phyloP scores from a whole-genome alignment of 306 rosid species.

The Acacia confusa region DNA sequence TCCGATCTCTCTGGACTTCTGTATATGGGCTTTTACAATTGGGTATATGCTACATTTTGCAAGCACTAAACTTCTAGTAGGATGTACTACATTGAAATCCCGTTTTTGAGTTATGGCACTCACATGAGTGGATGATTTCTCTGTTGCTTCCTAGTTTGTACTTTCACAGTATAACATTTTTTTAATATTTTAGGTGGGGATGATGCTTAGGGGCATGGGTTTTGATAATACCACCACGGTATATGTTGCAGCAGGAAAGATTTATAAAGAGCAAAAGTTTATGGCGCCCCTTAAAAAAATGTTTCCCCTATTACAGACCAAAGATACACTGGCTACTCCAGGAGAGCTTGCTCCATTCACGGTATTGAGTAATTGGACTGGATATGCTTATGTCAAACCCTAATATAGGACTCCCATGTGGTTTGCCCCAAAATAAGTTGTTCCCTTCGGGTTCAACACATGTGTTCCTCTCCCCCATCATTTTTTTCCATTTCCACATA shows the following conservation, averaged over 20 bases:
- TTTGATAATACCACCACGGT: constrained; percentile 84
- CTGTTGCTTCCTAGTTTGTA: constrained; percentile 12
- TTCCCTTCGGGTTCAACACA: neutral
- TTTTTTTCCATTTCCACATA: neutral
- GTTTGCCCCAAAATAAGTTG: neutral
- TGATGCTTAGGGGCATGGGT: constrained; percentile 99
- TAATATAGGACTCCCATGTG: neutral
- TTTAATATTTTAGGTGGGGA: constrained; percentile 69
- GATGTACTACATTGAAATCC: neutral
- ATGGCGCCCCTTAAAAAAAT: constrained; percentile 95
- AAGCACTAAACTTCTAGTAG: neutral
- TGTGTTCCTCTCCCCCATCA: neutral
- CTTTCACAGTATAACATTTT: constrained; percentile 12
- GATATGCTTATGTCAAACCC: constrained; percentile 12
- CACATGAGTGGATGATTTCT: neutral
- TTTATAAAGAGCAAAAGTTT: constrained; percentile 78
- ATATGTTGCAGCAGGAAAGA: constrained; percentile 89
- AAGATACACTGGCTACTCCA: constrained; percentile 69
- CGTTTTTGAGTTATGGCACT: neutral
- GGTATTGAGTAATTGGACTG: constrained; percentile 50
- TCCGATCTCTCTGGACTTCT: neutral
- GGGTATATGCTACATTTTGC: neutral
- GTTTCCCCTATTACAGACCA: constrained; percentile 90
- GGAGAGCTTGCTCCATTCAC: constrained; percentile 84
- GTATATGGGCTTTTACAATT: neutral